Evolutionary conservation across 179 eudicot species (phyloP).

Genomic region (Beta macrorhiza): DNA sequence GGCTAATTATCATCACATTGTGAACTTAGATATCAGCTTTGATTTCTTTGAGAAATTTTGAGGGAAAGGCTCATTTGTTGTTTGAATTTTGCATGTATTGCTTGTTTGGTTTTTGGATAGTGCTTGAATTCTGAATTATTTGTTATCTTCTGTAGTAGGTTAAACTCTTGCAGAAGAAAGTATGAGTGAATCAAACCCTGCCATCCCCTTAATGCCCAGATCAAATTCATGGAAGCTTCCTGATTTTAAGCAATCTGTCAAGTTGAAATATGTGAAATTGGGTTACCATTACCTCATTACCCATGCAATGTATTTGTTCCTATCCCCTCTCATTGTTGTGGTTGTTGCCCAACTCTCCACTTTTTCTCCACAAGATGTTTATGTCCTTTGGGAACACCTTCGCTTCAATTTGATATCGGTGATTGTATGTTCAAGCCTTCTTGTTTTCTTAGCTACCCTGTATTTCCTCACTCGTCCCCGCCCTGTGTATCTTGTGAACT

Average conservation of each 20-base stretch:
- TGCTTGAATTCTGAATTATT: background rate
- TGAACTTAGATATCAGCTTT: too few relatives aligned
- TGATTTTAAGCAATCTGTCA: slow-evolving; percentile 60
- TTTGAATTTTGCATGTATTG: too few relatives aligned
- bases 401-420: slow-evolving; percentile 48
- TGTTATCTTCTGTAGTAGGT: background rate
- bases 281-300: slow-evolving; percentile 60
- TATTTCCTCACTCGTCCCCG: slow-evolving; percentile 51
- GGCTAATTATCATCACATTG: background rate
- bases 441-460: slow-evolving; percentile 49
- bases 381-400: slow-evolving; percentile 56
- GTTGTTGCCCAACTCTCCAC: slow-evolving; percentile 53
- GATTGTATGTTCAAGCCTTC: slow-evolving; percentile 45
- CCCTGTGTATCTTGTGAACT: slow-evolving; percentile 59
- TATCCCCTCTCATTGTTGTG: slow-evolving; percentile 42
- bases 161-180: background rate
- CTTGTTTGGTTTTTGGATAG: too few relatives aligned
- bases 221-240: slow-evolving; percentile 39
- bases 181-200: slow-evolving; percentile 15
- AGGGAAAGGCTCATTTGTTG: too few relatives aligned
- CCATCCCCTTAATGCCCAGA: background rate
- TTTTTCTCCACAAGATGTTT: slow-evolving; percentile 42
- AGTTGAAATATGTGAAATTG: slow-evolving; percentile 59
- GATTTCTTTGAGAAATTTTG: too few relatives aligned
- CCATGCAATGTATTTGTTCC: slow-evolving; percentile 52